Percentiles rank a stretch among this genome's conserved stretches.
Conservation (phyloP, 2,329 filamentous ascomycete species). For the Coniochaeta pulveracea region DNA sequence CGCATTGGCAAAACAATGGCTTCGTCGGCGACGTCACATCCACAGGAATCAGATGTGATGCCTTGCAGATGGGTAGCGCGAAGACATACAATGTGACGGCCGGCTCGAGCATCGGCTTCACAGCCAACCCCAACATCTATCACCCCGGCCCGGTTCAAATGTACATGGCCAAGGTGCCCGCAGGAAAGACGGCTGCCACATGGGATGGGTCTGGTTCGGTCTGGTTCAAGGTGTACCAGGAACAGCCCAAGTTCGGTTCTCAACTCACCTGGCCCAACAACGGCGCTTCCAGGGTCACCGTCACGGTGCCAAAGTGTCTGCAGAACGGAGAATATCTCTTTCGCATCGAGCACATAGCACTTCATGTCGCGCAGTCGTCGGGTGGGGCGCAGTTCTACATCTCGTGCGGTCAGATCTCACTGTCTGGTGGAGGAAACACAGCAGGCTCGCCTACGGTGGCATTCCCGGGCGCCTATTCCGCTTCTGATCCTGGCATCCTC, state of each 20-base stretch:
- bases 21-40: conserved; percentile 15
- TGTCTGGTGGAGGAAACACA: conserved; percentile 17
- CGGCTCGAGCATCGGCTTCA: conserved; percentile 26
- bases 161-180: conserved; percentile 24
- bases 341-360: conserved; percentile 21
- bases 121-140: conserved; percentile 22
- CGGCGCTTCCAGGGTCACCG: conserved; percentile 11
- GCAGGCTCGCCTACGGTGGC: conserved; percentile 15
- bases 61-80: conserved; percentile 12
- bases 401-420: conserved; percentile 18
- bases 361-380: conserved; percentile 19
- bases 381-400: conserved; percentile 22
- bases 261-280: conserved; percentile 8
- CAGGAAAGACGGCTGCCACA: conserved; percentile 18
- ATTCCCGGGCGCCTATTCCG: conserved; percentile 19
- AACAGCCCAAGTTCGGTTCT: conserved; percentile 14
- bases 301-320: conserved; percentile 20
- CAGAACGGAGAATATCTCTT: conserved; percentile 23
- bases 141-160: conserved; percentile 25
- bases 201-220: conserved; percentile 21
- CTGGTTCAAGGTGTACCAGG: conserved; percentile 27
- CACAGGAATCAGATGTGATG: conserved; percentile 17
- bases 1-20: conserved; percentile 14
- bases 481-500: conserved; percentile 14
- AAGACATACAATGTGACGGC: conserved; percentile 23